Percentiles rank a stretch among this genome's conserved stretches.
Evolutionary conservation across 768 basidiomycete genomes (phyloP).

Genomic region (Rickenella mellea): DNA sequence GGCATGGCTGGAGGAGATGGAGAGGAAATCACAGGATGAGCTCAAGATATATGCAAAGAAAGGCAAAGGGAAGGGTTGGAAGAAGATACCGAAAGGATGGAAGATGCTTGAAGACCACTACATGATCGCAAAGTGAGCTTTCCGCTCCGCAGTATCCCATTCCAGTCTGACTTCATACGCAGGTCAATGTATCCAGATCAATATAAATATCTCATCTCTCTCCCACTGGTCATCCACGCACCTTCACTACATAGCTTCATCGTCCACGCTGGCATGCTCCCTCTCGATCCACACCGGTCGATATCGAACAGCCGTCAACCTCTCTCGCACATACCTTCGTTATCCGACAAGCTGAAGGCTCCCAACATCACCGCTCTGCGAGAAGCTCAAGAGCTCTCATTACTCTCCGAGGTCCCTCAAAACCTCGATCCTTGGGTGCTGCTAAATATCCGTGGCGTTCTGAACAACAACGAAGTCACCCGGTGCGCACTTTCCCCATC

Average conservation of each 20-base stretch:
- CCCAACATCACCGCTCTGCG: slow-evolving; percentile 26
- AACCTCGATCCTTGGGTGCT: slow-evolving; percentile 72
- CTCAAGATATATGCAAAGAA: slow-evolving; percentile 29
- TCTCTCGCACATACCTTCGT: slow-evolving; percentile 48
- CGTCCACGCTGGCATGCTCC: slow-evolving; percentile 77
- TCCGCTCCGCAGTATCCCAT: neutral
- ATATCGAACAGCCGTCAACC: slow-evolving; percentile 53
- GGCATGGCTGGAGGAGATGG: slow-evolving; percentile 50
- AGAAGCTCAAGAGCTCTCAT: slow-evolving; percentile 51
- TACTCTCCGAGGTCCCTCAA: slow-evolving; percentile 63
- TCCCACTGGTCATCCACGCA: slow-evolving; percentile 68
- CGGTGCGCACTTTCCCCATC: slow-evolving; percentile 13
- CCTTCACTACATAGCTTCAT: slow-evolving; percentile 69
- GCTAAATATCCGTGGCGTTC: slow-evolving; percentile 61
- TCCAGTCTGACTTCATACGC: slow-evolving; percentile 4
- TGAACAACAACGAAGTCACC: slow-evolving; percentile 31
- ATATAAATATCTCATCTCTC: slow-evolving; percentile 61
- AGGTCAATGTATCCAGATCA: slow-evolving; percentile 50
- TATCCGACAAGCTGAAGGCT: slow-evolving; percentile 10
- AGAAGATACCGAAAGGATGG: slow-evolving; percentile 59
- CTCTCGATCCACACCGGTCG: slow-evolving; percentile 53
- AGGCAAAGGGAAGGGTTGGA: slow-evolving; percentile 26
- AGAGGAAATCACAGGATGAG: slow-evolving; percentile 25
- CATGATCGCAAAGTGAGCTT: slow-evolving; percentile 50
- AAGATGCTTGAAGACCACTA: slow-evolving; percentile 71